phyloP scores from a whole-genome alignment of 345 rosid genomes.

The Euphorbia peplus region DNA sequence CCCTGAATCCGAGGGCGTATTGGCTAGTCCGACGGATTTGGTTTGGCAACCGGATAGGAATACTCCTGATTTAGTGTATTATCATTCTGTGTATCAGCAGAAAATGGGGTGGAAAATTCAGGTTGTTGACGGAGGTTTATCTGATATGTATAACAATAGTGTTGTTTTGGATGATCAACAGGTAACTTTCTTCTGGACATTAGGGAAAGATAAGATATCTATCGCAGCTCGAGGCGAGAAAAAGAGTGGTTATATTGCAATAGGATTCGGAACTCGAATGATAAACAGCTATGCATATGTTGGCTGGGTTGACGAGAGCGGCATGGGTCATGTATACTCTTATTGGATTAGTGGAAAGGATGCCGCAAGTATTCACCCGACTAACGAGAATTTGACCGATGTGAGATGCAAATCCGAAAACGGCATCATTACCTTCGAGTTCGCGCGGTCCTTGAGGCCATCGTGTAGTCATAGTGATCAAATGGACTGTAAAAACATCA shows the following conservation, averaged over 20 bases:
- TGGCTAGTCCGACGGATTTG: constrained; percentile 67
- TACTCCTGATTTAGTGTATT: constrained; percentile 83
- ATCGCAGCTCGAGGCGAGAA: constrained; percentile 91
- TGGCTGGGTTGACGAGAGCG: constrained; percentile 76
- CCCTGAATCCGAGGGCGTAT: constrained; percentile 79
- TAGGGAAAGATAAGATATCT: constrained; percentile 63
- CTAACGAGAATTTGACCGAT: constrained; percentile 72
- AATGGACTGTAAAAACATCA: constrained; percentile 72
- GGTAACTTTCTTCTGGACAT: constrained; percentile 89
- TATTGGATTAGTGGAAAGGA: constrained; percentile 90
- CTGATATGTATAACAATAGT: constrained; percentile 94
- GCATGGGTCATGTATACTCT: constrained; percentile 70
- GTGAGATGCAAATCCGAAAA: constrained; percentile 88
- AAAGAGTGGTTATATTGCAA: constrained; percentile 88
- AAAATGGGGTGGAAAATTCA: constrained; percentile 98
- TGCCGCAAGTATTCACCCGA: constrained; percentile 63
- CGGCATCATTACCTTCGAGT: constrained; percentile 91
- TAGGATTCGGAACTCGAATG: constrained; percentile 85
- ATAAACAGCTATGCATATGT: constrained; percentile 79
- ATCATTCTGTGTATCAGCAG: constrained; percentile 72
- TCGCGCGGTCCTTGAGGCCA: constrained; percentile 69
- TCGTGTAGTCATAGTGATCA: constrained; percentile 45
- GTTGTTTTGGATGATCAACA: constrained; percentile 91
- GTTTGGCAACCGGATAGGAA: constrained; percentile 88
- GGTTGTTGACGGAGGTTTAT: constrained; percentile 92